Base-by-base conservation (phyloP, 345 rosid species). In the Eucalyptus guilfoylei region DNA sequence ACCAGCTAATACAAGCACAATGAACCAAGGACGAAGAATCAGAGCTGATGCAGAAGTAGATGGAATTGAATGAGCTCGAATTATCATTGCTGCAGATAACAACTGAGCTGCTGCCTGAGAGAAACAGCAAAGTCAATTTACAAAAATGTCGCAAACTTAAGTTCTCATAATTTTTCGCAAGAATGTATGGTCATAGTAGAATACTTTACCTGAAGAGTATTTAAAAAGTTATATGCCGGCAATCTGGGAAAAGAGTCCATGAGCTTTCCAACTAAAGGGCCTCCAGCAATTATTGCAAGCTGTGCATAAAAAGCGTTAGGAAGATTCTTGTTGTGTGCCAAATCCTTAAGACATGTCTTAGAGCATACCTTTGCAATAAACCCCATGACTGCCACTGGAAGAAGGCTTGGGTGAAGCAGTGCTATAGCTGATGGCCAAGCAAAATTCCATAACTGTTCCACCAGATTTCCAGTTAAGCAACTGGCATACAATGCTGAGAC, bases 381-480 rank as follows among this genome's bases (percentile, higher is more conserved):
- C 55, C 99, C 97, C 93, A 96, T 92, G 93, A 95, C 94, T 60
- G 99, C 99, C 89, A 97, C 99, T 2, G 99, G 99, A 90, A 96
- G 94, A 91, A 97, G 98, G 93, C 99, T 97, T 23, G 98, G 96
- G 93, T 96, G 96, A 86, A 96, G 95, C 96, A 97, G 86, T 17
- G 98, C 99, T 86, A 97, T 96, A 54, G 99, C 96, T 80, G 98
- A 96, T 7, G 99, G 99, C 99, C 98, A 97, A 87, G 98, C 97
- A 89, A 97, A 97, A 89, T 92, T 96, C 99, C 99, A 96, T 6
- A 97, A 95, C 89, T 95, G 98, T 87, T 97, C 99, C 90, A 97
- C 99, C 87, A 96, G 89, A 91, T 96, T 96, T 54, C 96, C 99
- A 49, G 96, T 96, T 52, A 97, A 87, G 92, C 94, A 95, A 89